Evolutionary conservation across 306 rosid species (phyloP).

Genomic region (Coriaria nepalensis): DNA sequence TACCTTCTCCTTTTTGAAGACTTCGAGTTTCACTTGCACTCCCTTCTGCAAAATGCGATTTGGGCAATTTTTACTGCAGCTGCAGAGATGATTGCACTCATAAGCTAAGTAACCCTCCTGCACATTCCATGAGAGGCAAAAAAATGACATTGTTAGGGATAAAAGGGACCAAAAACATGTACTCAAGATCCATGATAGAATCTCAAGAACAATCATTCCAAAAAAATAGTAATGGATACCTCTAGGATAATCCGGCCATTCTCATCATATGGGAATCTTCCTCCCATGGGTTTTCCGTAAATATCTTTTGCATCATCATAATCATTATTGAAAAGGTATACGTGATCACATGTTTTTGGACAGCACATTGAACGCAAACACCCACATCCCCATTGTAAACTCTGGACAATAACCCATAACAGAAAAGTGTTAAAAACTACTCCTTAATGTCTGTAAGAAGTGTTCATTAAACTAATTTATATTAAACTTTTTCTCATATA

Average conservation of each 20-base stretch:
- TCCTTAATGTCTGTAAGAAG: no score
- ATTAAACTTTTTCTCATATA: no score
- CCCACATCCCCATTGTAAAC: conserved; percentile 70
- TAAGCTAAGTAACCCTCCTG: conserved; percentile 99
- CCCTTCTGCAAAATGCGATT: conserved; percentile 94
- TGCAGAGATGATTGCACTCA: conserved; percentile 81
- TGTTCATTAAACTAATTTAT: no score
- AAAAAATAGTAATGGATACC: conserved; percentile 26
- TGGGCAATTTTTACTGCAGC: conserved; percentile 69
- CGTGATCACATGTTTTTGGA: conserved; percentile 88
- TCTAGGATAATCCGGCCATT: conserved; percentile 77
- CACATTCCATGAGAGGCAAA: conserved; percentile 18
- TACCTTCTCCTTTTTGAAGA: conserved; percentile 75
- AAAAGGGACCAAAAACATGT: no score
- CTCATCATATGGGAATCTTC: conserved; percentile 88
- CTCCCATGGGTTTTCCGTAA: conserved; percentile 69
- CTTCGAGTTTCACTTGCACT: conserved; percentile 74
- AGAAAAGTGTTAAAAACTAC: not conserved
- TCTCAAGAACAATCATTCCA: not conserved
- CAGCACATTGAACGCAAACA: conserved; percentile 53
- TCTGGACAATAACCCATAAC: conserved; percentile 27
- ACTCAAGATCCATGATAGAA: not conserved
- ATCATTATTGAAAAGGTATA: conserved; percentile 80
- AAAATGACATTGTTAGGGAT: conserved; percentile 7
- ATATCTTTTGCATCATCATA: conserved; percentile 87